Base-by-base conservation (phyloP, 306 rosid species). In the Citrullus amarus region DNA sequence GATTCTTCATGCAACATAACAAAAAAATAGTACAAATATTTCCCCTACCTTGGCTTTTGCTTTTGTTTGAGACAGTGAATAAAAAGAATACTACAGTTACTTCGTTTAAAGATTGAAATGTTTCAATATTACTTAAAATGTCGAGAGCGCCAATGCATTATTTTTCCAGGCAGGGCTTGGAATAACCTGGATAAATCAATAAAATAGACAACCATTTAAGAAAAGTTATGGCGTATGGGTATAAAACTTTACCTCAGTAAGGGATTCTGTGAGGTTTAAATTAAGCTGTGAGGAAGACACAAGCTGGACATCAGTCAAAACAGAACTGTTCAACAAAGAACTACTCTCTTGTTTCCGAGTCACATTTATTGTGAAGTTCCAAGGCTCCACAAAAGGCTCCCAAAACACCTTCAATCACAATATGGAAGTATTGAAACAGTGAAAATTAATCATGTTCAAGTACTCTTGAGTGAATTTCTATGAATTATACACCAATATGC, bases 321-420 rank as follows among this genome's bases (percentile, higher is more conserved):
- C 54, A 39, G 95, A 86, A 88, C 89, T 85, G 81, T 85, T 91
- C 66, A 88, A 84, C 78, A 88, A 79, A 77, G 84, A 83, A 84
- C 83, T 81, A 81, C 80, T 87, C 83, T 92, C 95, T 81, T 88
- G 88, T 78, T 88, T 88, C 82, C 92, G 82, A 48, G 84, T 80
- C 60, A 92, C 70, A 78, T 82, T 82, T 54, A 91, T 83, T 51
- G 83, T 88, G 80, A 92, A 90, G 81, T 87, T 84, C 98, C 98
- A 95, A 85, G 98, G 96, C 86, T 92, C 98, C 32, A 95, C 74
- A 83, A 92, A 92, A 54, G 97, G 95, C 87, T 95, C 98, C 98
- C 97, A 95, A 46, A 85, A 83, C 67, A 91, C 98, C 98, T 95
- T 77, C 84, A 85, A 80, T 58, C 78, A 87, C 75, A 65, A 39